These are phyloP conservation scores for Cronartium quercuum DNA, from an alignment of 1,284 basidiomycete genomes.

Conservation along the genomic window DNA sequence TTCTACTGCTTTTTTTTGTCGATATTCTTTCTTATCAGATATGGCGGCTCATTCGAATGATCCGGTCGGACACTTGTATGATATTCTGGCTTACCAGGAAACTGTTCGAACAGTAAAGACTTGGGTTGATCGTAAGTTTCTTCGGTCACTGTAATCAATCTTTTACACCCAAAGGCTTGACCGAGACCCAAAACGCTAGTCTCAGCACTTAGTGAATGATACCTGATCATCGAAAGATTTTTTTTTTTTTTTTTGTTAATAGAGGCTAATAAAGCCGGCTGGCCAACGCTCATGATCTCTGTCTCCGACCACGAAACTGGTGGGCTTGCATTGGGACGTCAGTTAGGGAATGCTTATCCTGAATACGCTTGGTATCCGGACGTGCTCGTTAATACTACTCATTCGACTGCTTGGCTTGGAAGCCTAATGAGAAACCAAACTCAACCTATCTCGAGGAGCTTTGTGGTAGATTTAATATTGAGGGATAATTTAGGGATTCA, in stretches of 20 bases:
- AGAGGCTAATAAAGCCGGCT: constrained; percentile 44
- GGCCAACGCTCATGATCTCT: constrained; percentile 48
- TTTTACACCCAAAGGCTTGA: background rate
- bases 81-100: constrained; percentile 50
- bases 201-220: background rate
- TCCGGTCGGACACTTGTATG: constrained; percentile 46
- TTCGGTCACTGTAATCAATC: background rate
- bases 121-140: constrained; percentile 44
- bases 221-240: background rate
- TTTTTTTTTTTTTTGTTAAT: background rate
- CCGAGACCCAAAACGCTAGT: background rate
- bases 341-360: constrained; percentile 48
- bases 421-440: constrained; percentile 37
- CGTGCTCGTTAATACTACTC: constrained; percentile 47
- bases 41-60: constrained; percentile 47
- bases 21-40: constrained; percentile 33
- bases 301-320: constrained; percentile 52
- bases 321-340: constrained; percentile 49
- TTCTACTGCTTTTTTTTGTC: background rate
- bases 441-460: constrained; percentile 40
- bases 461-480: constrained; percentile 42
- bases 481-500: constrained; percentile 44
- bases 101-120: constrained; percentile 47
- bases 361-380: constrained; percentile 49
- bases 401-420: constrained; percentile 47